Evolutionary conservation across 2,329 filamentous ascomycete species (phyloP).

Genomic region (Trichophyton rubrum): DNA sequence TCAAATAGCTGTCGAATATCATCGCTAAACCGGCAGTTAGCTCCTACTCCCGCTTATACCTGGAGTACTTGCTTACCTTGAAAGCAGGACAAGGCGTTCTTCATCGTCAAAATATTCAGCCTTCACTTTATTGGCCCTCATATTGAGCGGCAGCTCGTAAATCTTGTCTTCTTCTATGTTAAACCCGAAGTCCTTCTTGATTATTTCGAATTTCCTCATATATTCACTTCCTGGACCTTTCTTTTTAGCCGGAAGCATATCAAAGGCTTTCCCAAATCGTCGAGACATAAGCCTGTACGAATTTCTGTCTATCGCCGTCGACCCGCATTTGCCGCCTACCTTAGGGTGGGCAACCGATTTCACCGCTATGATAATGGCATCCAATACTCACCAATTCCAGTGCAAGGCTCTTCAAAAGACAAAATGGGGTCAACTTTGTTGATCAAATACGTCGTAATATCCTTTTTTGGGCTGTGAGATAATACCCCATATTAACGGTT

Average conservation of each 20-base stretch:
- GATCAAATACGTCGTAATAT: not conserved
- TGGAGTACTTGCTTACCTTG: not conserved
- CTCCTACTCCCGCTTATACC: not conserved
- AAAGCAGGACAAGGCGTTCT: conserved; percentile 6
- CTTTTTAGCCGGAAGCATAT: conserved; percentile 14
- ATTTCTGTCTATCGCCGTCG: conserved; percentile 23
- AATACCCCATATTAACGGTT: not conserved
- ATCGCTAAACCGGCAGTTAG: conserved; percentile 5
- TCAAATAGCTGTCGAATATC: conserved; percentile 6
- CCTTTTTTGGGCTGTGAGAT: not conserved
- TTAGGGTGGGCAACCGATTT: not conserved
- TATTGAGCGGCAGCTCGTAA: conserved; percentile 14
- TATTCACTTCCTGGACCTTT: conserved; percentile 22
- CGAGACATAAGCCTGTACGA: conserved; percentile 22
- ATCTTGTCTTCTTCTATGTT: not conserved
- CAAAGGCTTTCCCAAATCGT: conserved; percentile 21
- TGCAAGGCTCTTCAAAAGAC: conserved; percentile 13
- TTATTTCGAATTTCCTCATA: conserved; percentile 24
- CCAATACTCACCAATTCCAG: conserved; percentile 3
- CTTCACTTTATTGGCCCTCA: conserved; percentile 5
- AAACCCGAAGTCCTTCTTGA: conserved; percentile 22
- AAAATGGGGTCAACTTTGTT: conserved; percentile 6
- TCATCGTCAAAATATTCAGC: conserved; percentile 10
- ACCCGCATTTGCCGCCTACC: conserved; percentile 24
- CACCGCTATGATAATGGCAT: not conserved